These are phyloP conservation scores for Plasmodium gonderi DNA, from an alignment of 169 alveolate species.

Conservation along the genomic window DNA sequence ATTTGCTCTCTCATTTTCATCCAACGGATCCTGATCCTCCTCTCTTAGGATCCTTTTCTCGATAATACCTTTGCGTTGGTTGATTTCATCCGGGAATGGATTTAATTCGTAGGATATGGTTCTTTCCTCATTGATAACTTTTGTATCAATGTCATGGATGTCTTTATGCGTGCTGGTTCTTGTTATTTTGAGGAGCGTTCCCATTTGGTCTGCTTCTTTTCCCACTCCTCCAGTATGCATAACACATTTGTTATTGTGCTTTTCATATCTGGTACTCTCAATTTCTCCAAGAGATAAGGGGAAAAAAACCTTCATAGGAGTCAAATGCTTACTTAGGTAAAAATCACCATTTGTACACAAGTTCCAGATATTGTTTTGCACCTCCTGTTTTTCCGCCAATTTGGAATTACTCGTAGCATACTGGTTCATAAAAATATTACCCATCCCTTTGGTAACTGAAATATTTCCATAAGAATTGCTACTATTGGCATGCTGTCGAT, in stretches of 20 bases:
- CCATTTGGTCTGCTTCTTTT: too few relatives aligned
- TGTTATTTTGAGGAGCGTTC: too few relatives aligned
- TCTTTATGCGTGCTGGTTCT: too few relatives aligned
- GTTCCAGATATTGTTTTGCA: conserved; percentile 37
- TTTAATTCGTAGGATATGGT: neutral
- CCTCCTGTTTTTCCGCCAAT: neutral
- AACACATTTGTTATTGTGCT: too few relatives aligned
- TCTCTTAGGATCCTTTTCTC: neutral
- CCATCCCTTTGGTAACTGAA: neutral
- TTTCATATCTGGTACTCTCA: too few relatives aligned
- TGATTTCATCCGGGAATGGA: neutral
- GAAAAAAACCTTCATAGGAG: conserved; percentile 24
- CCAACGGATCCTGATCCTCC: too few relatives aligned
- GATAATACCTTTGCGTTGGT: neutral
- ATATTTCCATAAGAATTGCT: neutral
- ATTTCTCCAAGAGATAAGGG: neutral
- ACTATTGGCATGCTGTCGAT: neutral
- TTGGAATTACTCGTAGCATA: neutral
- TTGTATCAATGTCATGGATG: neutral
- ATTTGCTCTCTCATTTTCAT: too few relatives aligned
- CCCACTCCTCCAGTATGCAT: too few relatives aligned
- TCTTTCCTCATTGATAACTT: neutral
- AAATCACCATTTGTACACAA: conserved; percentile 35
- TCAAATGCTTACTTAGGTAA: neutral
- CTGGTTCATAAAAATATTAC: neutral